Base-by-base conservation (phyloP, 345 rosid species). In the Citrus medica region DNA sequence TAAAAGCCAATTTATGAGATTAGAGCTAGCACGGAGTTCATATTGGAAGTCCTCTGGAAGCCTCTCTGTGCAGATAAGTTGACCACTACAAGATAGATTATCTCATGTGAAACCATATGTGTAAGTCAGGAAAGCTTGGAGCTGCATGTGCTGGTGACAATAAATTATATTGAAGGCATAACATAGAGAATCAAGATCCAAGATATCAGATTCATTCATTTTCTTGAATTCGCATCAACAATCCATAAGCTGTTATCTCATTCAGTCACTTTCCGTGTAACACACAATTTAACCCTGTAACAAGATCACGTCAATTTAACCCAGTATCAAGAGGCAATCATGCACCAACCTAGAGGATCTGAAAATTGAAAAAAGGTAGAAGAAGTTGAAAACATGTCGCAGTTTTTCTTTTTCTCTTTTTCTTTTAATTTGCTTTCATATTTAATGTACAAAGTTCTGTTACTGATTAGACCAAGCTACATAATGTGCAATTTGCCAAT, bases 181-280 rank as follows among this genome's bases (percentile, higher is more conserved):
- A 46, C 95, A 88, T 48, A 84, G 82, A 16, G 85, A 86, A 51
- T 87, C 95, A 9, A 89, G 84, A 71, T 88, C 88, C 5, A 32
- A 87, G 88, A 80, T 89, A 88, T 17, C 58, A 53, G 58, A 53
- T 53, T 53, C 56, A 17, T 53, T 53, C 58, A 17, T 53, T 53
- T 53, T 17, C 58, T 53, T 53, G 22, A 5, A 53, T 53, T 53
- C 78, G 80, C 81, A 62, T 89, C 89, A 30, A 89, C 81, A 46
- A 81, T 69, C 38, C 84, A 79, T 74, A 88, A 78, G 74, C 81
- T 79, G 82, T 91, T 88, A 74, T 87, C 93, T 3, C 77, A 74
- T 5, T 82, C 89, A 9, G 79, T 88, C 66, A 86, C 90, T 78
- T 76, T 80, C 67, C 85, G 32, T n/a, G 38, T 32, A 87, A 79